Evolutionary conservation across 768 basidiomycete genomes (phyloP).

Genomic region (Gyrodon lividus): DNA sequence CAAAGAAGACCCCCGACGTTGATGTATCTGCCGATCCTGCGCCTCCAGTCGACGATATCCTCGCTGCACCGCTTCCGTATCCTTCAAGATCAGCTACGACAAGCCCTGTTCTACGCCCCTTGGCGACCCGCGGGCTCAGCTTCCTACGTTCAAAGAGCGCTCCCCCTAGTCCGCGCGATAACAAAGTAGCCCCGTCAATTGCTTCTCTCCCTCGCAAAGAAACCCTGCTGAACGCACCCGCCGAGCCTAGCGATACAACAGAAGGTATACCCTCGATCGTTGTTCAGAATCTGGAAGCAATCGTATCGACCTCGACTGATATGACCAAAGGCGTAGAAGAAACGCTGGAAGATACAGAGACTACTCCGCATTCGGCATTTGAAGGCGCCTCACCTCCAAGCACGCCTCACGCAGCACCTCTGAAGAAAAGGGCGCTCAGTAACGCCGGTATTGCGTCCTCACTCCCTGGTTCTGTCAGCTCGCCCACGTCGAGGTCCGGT

Average conservation of each 20-base stretch:
- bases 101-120: slow-evolving; percentile 37
- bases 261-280: neutral
- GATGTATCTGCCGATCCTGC: slow-evolving; percentile 11
- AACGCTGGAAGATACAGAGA: neutral
- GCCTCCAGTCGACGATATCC: slow-evolving; percentile 1
- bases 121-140: slow-evolving; percentile 45
- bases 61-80: neutral
- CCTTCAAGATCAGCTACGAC: slow-evolving; percentile 14
- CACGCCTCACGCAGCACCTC: neutral
- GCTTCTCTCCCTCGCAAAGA: slow-evolving; percentile 5
- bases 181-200: slow-evolving; percentile 6
- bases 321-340: slow-evolving; percentile 4
- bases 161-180: slow-evolving; percentile 50
- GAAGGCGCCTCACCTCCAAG: neutral
- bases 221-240: neutral
- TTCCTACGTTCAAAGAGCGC: slow-evolving; percentile 59
- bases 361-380: slow-evolving; percentile 4
- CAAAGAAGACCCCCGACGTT: slow-evolving; percentile 30
- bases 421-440: slow-evolving; percentile 19
- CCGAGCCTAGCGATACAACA: neutral
- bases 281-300: neutral
- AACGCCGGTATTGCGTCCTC: slow-evolving; percentile 11
- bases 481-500: slow-evolving; percentile 32
- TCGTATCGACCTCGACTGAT: neutral
- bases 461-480: slow-evolving; percentile 12